A percentile compares a stretch with the other conserved stretches of the same genome.
Evolutionary conservation across 176 grass and related monocot genomes (phyloP).

Genomic region (Oryza rufipogon): DNA sequence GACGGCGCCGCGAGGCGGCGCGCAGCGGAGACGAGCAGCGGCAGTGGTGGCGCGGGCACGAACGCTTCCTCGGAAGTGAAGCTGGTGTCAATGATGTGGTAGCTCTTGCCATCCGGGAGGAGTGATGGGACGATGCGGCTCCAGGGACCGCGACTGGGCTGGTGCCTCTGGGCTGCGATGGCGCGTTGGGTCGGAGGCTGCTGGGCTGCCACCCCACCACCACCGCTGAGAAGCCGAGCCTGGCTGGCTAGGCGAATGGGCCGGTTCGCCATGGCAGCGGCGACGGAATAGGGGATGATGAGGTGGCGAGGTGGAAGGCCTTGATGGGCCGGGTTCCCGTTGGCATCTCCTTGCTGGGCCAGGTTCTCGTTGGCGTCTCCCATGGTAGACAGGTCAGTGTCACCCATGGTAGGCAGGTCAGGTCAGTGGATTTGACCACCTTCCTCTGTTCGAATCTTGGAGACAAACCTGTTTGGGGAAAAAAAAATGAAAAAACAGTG

Average conservation of each 20-base stretch:
- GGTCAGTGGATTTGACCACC: too few species aligned
- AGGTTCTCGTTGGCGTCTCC: too few species aligned
- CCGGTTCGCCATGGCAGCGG: too few species aligned
- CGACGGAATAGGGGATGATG: too few species aligned
- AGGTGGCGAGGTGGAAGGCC: too few species aligned
- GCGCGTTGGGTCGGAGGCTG: neutral
- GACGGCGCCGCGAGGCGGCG: too few species aligned
- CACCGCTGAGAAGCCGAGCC: neutral
- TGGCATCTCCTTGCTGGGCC: neutral
- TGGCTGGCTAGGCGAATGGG: too few species aligned
- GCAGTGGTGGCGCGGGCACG: too few species aligned
- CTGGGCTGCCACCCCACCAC: neutral
- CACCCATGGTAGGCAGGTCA: too few species aligned
- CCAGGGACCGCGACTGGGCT: neutral
- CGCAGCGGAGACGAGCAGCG: neutral
- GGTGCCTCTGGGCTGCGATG: neutral
- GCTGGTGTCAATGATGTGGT: neutral
- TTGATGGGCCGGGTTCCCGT: neutral
- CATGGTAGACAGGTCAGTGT: too few species aligned
- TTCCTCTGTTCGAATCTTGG: too few species aligned
- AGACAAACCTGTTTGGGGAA: neutral
- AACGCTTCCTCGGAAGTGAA: neutral
- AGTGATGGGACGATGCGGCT: neutral
- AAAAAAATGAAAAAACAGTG: neutral
- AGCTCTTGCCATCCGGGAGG: too few species aligned